These are phyloP conservation scores for Kodamaea anthophila DNA, from an alignment of 1,139 yeast species.

Conservation along the genomic window DNA sequence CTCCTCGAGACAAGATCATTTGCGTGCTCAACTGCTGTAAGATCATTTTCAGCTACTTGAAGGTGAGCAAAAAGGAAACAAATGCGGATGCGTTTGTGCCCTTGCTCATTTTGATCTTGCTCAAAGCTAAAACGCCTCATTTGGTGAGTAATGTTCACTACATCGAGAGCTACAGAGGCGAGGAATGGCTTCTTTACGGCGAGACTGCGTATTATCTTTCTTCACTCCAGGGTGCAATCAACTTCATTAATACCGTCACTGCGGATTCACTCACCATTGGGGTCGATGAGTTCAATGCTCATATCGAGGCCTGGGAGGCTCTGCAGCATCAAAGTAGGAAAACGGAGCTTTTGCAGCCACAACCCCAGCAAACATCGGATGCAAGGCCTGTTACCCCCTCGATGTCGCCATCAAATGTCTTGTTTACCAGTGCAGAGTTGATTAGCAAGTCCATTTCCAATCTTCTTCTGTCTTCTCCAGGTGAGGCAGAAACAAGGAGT, in stretches of 20 bases:
- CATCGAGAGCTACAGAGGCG: slow-evolving; percentile 76
- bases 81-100: slow-evolving; percentile 96
- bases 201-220: slow-evolving; percentile 86
- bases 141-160: slow-evolving; percentile 75
- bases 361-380: slow-evolving; percentile 9
- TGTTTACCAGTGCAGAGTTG: slow-evolving; percentile 49
- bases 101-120: slow-evolving; percentile 67
- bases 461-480: slow-evolving; percentile 41
- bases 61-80: slow-evolving; percentile 61
- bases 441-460: slow-evolving; percentile 44
- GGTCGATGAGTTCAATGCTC: slow-evolving; percentile 48
- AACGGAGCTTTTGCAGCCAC: slow-evolving; percentile 5
- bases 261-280: slow-evolving; percentile 55
- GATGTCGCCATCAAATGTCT: slow-evolving; percentile 45
- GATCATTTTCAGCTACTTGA: slow-evolving; percentile 79
- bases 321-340: slow-evolving; percentile 23
- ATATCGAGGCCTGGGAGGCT: slow-evolving; percentile 46
- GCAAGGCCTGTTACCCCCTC: slow-evolving; percentile 19
- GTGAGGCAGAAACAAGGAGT: no score
- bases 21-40: slow-evolving; percentile 89
- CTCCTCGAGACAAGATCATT: slow-evolving; percentile 92
- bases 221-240: slow-evolving; percentile 79
- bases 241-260: slow-evolving; percentile 61
- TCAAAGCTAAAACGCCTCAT: slow-evolving; percentile 58
- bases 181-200: slow-evolving; percentile 65